phyloP scores from a whole-genome alignment of 2,329 filamentous ascomycete species.

The Acrocalymma vagum region DNA sequence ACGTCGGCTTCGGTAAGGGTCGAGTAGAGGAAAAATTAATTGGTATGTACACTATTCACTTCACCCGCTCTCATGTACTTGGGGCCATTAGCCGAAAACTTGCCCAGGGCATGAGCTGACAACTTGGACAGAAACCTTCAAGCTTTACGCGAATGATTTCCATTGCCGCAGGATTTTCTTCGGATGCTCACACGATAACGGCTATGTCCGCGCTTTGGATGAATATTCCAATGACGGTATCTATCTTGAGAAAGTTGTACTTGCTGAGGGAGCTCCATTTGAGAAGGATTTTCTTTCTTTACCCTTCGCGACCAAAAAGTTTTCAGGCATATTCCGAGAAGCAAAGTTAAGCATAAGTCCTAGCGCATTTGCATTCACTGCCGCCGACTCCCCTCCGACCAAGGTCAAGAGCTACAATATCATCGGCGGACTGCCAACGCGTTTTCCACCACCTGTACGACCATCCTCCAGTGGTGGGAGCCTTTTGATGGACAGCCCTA shows the following conservation, averaged over 20 bases:
- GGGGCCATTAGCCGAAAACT: not conserved
- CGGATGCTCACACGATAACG: conserved; percentile 66
- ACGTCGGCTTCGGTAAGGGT: conserved; percentile 57
- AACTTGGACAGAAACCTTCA: conserved; percentile 58
- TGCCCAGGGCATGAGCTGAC: too few species aligned
- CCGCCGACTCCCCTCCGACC: conserved; percentile 6
- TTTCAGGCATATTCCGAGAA: conserved; percentile 63
- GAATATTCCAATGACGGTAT: conserved; percentile 56
- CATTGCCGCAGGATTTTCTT: conserved; percentile 69
- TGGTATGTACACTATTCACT: conserved; percentile 50
- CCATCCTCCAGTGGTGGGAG: not conserved
- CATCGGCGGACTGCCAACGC: conserved; percentile 31
- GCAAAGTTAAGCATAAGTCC: conserved; percentile 51
- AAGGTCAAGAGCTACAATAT: conserved; percentile 24
- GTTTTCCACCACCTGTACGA: conserved; percentile 30
- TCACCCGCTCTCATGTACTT: not conserved
- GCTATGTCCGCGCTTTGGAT: conserved; percentile 63
- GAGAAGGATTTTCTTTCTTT: conserved; percentile 61
- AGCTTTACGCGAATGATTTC: conserved; percentile 63
- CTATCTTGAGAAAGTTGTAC: conserved; percentile 58
- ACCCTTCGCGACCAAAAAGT: conserved; percentile 60
- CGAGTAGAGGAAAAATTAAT: conserved; percentile 55
- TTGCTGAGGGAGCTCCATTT: conserved; percentile 66
- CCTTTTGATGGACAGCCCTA: conserved; percentile 27
- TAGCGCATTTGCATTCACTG: conserved; percentile 9